Conservation (phyloP, 306 rosid species). For the Cicer arietinum region DNA sequence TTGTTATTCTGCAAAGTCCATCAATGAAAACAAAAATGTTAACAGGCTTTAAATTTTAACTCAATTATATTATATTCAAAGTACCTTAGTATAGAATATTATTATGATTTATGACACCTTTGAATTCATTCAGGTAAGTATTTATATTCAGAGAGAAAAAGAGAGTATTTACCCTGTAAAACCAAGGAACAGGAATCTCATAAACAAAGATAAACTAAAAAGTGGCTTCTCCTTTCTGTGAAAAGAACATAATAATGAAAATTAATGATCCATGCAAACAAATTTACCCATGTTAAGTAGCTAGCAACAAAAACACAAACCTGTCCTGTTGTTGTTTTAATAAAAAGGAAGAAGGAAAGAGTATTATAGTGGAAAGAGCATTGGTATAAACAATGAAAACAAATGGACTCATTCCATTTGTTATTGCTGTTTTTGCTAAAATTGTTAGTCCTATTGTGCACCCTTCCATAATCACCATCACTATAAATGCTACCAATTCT, state of each 20-base stretch:
- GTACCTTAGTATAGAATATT: background rate
- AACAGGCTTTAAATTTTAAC: background rate
- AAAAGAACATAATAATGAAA: constrained; percentile 21
- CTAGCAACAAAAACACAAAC: constrained; percentile 31
- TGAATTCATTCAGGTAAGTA: background rate
- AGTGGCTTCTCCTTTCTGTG: constrained; percentile 57
- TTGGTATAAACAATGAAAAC: constrained; percentile 75
- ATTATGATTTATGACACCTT: background rate
- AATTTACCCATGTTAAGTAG: background rate
- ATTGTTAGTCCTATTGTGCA: constrained; percentile 70
- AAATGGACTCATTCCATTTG: constrained; percentile 70
- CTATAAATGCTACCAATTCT: constrained; percentile 56
- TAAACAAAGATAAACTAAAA: constrained; percentile 61
- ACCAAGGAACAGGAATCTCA: constrained; percentile 68
- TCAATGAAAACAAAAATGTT: constrained; percentile 7
- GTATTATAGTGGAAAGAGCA: constrained; percentile 57
- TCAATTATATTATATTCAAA: constrained; percentile 8
- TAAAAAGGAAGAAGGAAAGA: constrained; percentile 65
- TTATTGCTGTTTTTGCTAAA: constrained; percentile 66
- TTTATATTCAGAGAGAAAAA: background rate
- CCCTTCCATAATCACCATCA: constrained; percentile 75
- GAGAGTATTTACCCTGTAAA: constrained; percentile 59
- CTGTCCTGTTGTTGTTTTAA: constrained; percentile 49
- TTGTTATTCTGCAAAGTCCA: constrained; percentile 62
- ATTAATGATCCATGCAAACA: constrained; percentile 35